phyloP scores from a whole-genome alignment of 306 rosid species.

The Trifolium subterraneum region DNA sequence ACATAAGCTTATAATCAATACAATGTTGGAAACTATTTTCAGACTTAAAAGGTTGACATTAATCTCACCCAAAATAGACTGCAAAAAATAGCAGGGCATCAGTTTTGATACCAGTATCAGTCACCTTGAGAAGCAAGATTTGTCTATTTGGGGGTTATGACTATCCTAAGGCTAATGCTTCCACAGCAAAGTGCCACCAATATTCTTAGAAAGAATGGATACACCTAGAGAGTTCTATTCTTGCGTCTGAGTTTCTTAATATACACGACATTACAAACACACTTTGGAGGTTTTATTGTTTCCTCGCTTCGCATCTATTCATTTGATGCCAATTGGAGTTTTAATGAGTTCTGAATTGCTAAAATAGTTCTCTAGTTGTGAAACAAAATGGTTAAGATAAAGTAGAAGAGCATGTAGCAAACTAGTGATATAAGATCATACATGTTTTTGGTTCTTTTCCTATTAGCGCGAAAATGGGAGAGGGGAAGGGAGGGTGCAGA shows the following conservation, averaged over 20 bases:
- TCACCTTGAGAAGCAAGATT: neutral
- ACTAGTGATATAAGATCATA: neutral
- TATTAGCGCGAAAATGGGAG: neutral
- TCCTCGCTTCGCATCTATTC: neutral
- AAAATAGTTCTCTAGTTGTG: neutral
- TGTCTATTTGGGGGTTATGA: neutral
- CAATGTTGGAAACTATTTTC: too few relatives aligned
- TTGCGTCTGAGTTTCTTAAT: too few relatives aligned
- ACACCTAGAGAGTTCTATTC: too few relatives aligned
- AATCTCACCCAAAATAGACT: too few relatives aligned
- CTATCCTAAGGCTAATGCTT: too few relatives aligned
- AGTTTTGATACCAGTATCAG: neutral
- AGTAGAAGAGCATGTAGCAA: neutral
- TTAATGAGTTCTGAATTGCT: neutral
- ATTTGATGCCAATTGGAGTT: too few relatives aligned
- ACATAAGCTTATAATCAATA: too few relatives aligned
- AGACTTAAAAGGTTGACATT: too few relatives aligned
- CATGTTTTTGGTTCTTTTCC: neutral
- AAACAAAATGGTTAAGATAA: neutral
- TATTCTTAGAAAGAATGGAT: too few relatives aligned
- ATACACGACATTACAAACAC: neutral
- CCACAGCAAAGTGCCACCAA: too few relatives aligned
- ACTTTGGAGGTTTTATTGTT: neutral
- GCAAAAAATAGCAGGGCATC: too few relatives aligned
- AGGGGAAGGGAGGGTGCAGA: neutral